These are phyloP conservation scores for Carex kokanica DNA, from an alignment of 176 grass and related monocot species.

Conservation along the genomic window DNA sequence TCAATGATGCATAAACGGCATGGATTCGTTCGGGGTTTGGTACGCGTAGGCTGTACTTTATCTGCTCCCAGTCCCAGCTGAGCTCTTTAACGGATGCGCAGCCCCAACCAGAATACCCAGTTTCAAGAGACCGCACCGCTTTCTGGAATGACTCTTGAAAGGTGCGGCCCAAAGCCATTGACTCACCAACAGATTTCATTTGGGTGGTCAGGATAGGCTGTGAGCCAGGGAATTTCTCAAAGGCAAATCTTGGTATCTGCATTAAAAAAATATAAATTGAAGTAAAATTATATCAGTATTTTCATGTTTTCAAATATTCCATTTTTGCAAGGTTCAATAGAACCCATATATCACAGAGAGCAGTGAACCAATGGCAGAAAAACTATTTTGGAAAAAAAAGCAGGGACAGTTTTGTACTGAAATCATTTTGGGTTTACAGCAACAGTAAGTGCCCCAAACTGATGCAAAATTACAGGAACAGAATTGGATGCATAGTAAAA, in stretches of 20 bases:
- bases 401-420: not conserved
- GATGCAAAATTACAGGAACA: not conserved
- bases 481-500: not conserved
- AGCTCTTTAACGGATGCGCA: slow-evolving; percentile 92
- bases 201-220: slow-evolving; percentile 92
- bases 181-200: slow-evolving; percentile 98
- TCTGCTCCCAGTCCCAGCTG: slow-evolving; percentile 88
- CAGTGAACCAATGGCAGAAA: not conserved
- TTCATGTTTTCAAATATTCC: not conserved
- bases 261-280: slow-evolving; percentile 24
- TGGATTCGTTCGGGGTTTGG: slow-evolving; percentile 94
- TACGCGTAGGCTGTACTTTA: slow-evolving; percentile 85
- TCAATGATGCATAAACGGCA: slow-evolving; percentile 85
- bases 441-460: not conserved
- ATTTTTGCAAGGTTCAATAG: not conserved
- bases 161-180: slow-evolving; percentile 88
- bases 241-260: slow-evolving; percentile 99
- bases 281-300: slow-evolving; percentile 14
- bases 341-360: not conserved
- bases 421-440: not conserved
- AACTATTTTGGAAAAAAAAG: not conserved
- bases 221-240: slow-evolving; percentile 98
- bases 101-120: slow-evolving; percentile 90
- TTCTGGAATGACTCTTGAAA: slow-evolving; percentile 99
- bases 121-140: slow-evolving; percentile 87